Percentiles rank a stretch among this genome's conserved stretches.
Conservation (phyloP, 352 stramenopile species). For the Phytophthora sp. region DNA sequence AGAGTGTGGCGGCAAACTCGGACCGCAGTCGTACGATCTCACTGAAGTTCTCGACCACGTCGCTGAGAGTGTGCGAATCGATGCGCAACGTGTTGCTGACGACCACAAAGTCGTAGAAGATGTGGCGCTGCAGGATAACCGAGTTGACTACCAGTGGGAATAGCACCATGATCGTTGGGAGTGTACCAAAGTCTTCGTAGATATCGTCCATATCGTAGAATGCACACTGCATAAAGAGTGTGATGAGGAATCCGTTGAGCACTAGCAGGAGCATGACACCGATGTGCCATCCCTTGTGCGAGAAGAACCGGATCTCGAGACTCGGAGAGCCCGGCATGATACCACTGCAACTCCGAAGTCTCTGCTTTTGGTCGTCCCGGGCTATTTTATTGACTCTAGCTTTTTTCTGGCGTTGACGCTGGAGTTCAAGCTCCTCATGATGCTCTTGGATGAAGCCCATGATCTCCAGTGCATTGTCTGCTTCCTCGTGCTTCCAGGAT, state of each 20-base stretch:
- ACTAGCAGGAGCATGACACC: conserved; percentile 61
- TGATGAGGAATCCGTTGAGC: conserved; percentile 70
- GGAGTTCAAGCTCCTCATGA: conserved; percentile 33
- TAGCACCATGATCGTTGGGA: conserved; percentile 45
- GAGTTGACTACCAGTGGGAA: conserved; percentile 53
- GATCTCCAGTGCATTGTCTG: conserved; percentile 27
- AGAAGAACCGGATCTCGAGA: conserved; percentile 53
- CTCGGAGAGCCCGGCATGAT: conserved; percentile 19
- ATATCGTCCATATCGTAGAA: conserved; percentile 50
- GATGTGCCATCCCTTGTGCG: conserved; percentile 68
- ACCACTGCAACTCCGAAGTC: too few species aligned
- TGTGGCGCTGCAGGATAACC: conserved; percentile 54
- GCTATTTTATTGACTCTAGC: too few species aligned
- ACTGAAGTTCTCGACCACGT: conserved; percentile 66
- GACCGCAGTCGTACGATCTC: conserved; percentile 57
- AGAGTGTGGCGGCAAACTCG: conserved; percentile 49
- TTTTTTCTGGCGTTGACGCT: conserved; percentile 20
- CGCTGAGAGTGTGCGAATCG: conserved; percentile 51
- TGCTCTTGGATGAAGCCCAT: conserved; percentile 37
- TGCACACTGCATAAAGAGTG: conserved; percentile 61
- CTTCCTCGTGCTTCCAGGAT: conserved; percentile 30
- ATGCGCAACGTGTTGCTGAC: conserved; percentile 59
- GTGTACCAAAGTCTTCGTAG: conserved; percentile 40
- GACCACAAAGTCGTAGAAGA: conserved; percentile 69
- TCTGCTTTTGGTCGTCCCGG: too few species aligned